Base-by-base conservation (phyloP, 2,329 filamentous ascomycete genomes). In the Colletotrichum spinosum region DNA sequence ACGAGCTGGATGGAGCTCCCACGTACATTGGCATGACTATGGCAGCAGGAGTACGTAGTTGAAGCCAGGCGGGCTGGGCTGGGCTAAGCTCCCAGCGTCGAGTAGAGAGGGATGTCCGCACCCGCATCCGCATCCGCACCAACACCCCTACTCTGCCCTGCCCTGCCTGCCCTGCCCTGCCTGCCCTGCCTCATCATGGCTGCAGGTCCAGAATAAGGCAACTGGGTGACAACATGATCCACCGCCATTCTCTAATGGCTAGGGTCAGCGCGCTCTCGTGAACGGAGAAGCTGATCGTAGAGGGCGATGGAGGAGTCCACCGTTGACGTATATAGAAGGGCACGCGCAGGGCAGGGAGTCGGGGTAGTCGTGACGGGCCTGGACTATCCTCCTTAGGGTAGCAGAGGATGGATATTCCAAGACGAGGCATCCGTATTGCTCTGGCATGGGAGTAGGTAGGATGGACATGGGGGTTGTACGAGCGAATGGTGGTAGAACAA, bases 81-180 rank as follows among this genome's bases (percentile, higher is more conserved):
- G 61, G 61, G 52, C 61, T 61, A 51, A 57, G 61, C 57, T 61
- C 56, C 56, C 50, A 37, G 55, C 49, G 60, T 49, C 48, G 25
- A 50, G 38, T 42, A 34, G 17, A 35, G 17, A 51, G 38, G 39
- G 38, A 45, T 38, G 38, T 46, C 37, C 38, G 52, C 39, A 56
- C 44, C 55, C 53, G 41, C 41, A 46, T 12, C 17, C 54, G 17
- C 35, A 49, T 45, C 15, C 35, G 35, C 13, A 33, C 25, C 46
- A 46, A 15, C n/a, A 17, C 8, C n/a, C 44, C 42, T 44, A 8
- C 25, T 10, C n/a, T 10, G 46, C 11, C 11, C 12, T 49, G 17
- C 46, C 46, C 46, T 49, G n/a, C 54, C 33, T 38, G 15, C 15
- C 15, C 15, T 15, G 15, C 15, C 15, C 46, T 49, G n/a, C 54